Evolutionary conservation across 2,329 filamentous ascomycete genomes (phyloP).

Genomic region (Graphilbum fragrans): DNA sequence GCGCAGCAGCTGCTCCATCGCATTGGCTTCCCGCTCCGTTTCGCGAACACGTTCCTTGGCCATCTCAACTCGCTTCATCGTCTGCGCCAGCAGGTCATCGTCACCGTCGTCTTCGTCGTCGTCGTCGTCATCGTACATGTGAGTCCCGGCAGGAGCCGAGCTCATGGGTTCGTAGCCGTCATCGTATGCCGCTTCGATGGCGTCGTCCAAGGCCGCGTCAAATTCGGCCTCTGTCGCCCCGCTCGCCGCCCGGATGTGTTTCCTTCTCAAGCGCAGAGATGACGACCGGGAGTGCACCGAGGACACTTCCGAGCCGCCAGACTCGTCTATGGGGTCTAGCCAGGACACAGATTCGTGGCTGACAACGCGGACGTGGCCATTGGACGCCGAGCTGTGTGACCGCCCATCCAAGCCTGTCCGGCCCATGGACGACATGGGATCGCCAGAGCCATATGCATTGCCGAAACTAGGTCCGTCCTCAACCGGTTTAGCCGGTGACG

Average conservation of each 20-base stretch:
- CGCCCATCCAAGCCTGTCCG: slow-evolving; percentile 20
- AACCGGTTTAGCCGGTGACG: not conserved
- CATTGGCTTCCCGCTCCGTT: slow-evolving; percentile 58
- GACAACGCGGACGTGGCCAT: slow-evolving; percentile 38
- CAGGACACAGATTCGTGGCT: slow-evolving; percentile 80
- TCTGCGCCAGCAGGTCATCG: slow-evolving; percentile 34
- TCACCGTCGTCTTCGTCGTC: slow-evolving; percentile 18
- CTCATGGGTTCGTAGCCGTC: slow-evolving; percentile 69
- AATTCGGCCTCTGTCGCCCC: slow-evolving; percentile 79
- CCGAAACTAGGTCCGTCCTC: not conserved
- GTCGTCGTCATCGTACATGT: slow-evolving; percentile 7
- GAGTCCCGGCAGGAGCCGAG: slow-evolving; percentile 28
- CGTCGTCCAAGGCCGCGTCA: slow-evolving; percentile 85
- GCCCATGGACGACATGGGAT: not conserved
- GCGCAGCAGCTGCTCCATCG: slow-evolving; percentile 45
- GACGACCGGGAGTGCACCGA: slow-evolving; percentile 74
- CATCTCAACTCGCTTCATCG: slow-evolving; percentile 56
- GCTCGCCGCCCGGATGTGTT: slow-evolving; percentile 56
- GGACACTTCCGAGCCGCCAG: slow-evolving; percentile 64
- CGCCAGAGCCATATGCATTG: too few relatives aligned
- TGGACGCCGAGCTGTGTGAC: not conserved
- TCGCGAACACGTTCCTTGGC: slow-evolving; percentile 66
- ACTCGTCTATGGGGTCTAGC: slow-evolving; percentile 91
- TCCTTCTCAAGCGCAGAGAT: slow-evolving; percentile 54
- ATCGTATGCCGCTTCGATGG: slow-evolving; percentile 91